Evolutionary conservation across 129 eudicot genomes (phyloP).

Genomic region (Pittosporum tobira): DNA sequence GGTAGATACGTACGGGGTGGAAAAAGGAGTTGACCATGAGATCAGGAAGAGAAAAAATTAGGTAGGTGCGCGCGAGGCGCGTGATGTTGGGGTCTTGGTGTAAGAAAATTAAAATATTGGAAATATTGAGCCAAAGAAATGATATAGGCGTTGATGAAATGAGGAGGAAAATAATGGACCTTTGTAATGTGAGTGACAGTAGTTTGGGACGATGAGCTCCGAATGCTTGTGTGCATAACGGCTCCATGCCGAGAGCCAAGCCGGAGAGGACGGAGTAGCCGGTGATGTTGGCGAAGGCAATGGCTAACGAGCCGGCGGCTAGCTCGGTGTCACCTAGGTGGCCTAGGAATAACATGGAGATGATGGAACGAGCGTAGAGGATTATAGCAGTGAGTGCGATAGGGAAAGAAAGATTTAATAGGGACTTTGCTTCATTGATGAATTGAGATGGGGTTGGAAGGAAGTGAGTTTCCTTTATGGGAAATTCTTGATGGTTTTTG

Average conservation of each 20-base stretch:
- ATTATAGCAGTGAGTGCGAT: constrained; percentile 50
- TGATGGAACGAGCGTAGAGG: constrained; percentile 52
- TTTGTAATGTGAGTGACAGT: constrained; percentile 41
- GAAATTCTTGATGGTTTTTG: constrained; percentile 6
- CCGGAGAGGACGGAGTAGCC: constrained; percentile 73
- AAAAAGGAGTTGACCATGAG: constrained; percentile 45
- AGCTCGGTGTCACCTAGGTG: constrained; percentile 58
- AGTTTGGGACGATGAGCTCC: constrained; percentile 54
- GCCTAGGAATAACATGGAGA: constrained; percentile 68
- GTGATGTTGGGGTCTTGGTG: constrained; percentile 47
- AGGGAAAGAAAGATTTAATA: constrained; percentile 41
- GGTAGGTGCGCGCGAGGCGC: constrained; percentile 38
- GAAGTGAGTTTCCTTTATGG: neutral
- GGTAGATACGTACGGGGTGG: constrained; percentile 73
- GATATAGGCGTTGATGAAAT: constrained; percentile 34
- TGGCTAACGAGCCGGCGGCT: constrained; percentile 72
- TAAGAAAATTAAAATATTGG: constrained; percentile 27
- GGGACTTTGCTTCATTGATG: constrained; percentile 24
- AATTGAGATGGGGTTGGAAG: constrained; percentile 12
- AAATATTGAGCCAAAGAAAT: constrained; percentile 43
- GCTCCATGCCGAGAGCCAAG: constrained; percentile 77
- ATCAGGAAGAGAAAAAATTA: constrained; percentile 53
- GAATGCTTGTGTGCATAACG: constrained; percentile 64
- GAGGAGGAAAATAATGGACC: constrained; percentile 42
- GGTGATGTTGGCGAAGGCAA: constrained; percentile 70